Percentiles rank a stretch among this genome's conserved stretches.
phyloP scores from a whole-genome alignment of 805 yeast species.

The Starmerella geochares region DNA sequence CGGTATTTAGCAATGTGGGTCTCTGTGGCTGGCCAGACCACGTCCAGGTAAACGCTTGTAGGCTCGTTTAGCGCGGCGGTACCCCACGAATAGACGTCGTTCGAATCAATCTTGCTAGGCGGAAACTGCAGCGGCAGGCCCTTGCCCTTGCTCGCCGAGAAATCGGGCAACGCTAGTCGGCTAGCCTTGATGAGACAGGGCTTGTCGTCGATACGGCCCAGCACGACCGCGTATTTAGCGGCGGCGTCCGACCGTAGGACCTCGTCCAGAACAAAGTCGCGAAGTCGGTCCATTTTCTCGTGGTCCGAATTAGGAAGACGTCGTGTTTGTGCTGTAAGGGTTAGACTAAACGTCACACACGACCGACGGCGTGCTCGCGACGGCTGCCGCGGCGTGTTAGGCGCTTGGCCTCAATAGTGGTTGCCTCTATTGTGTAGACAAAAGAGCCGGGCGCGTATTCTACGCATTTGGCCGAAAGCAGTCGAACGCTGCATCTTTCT shows the following conservation, averaged over 20 bases:
- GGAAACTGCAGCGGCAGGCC: conserved; percentile 20
- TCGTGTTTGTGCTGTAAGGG: too few species aligned
- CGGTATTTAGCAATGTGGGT: conserved; percentile 70
- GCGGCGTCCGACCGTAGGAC: conserved; percentile 50
- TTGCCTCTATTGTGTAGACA: too few species aligned
- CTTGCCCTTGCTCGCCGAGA: conserved; percentile 1
- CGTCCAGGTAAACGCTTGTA: conserved; percentile 52
- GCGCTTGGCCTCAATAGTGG: too few species aligned
- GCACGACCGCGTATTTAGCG: conserved; percentile 51
- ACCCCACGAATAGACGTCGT: conserved; percentile 85
- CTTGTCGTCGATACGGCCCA: conserved; percentile 54
- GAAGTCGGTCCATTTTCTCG: conserved; percentile 18
- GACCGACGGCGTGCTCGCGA: too few species aligned
- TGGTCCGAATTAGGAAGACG: too few species aligned
- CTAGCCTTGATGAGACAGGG: conserved; percentile 55
- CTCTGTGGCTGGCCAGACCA: conserved; percentile 83
- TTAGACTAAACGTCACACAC: not conserved
- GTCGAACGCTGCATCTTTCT: too few species aligned
- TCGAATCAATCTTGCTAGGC: conserved; percentile 42
- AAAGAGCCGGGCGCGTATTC: too few species aligned
- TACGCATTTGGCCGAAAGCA: too few species aligned
- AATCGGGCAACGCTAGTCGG: conserved; percentile 22
- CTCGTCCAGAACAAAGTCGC: conserved; percentile 38
- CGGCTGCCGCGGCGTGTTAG: too few species aligned
- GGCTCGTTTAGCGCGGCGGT: conserved; percentile 43